A percentile compares a stretch with the other conserved stretches of the same genome.
phyloP scores from a whole-genome alignment of 2,329 filamentous ascomycete species.

The Metarhizium guizhouense region DNA sequence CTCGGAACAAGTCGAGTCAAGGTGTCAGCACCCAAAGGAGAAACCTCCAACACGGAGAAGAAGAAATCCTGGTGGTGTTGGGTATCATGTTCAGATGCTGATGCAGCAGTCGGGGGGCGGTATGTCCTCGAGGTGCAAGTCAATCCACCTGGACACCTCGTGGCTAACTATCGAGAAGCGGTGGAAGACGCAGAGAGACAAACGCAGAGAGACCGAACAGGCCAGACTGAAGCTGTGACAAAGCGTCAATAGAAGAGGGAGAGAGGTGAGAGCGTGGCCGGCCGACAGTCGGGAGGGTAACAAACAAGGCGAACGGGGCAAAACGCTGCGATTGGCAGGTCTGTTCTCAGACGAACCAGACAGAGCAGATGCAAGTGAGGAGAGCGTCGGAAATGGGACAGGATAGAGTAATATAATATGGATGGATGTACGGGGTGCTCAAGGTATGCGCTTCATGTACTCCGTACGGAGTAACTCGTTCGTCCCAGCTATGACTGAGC shows the following conservation, averaged over 20 bases:
- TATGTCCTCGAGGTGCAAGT: constrained; percentile 4
- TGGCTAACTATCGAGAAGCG: background rate
- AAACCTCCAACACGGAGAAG: constrained; percentile 32
- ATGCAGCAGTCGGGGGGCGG: constrained; percentile 1
- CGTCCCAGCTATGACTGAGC: background rate
- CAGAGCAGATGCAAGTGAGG: background rate
- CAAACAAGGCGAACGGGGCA: background rate
- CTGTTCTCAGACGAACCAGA: background rate
- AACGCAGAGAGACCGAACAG: background rate
- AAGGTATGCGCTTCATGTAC: background rate
- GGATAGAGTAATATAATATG: background rate
- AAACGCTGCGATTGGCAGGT: constrained; percentile 6
- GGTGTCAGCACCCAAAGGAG: constrained; percentile 29
- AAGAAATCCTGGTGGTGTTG: constrained; percentile 25
- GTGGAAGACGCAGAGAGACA: too few species aligned
- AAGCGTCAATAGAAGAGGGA: background rate
- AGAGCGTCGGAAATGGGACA: background rate
- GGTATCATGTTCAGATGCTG: constrained; percentile 29
- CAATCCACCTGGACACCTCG: constrained; percentile 2
- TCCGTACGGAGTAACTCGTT: background rate
- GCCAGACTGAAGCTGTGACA: background rate
- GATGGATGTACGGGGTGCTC: background rate
- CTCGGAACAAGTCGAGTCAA: constrained; percentile 18
- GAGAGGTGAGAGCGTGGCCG: background rate
- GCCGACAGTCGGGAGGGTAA: background rate